phyloP scores from a whole-genome alignment of 2,329 filamentous ascomycete genomes.

The Penicillium sp. region DNA sequence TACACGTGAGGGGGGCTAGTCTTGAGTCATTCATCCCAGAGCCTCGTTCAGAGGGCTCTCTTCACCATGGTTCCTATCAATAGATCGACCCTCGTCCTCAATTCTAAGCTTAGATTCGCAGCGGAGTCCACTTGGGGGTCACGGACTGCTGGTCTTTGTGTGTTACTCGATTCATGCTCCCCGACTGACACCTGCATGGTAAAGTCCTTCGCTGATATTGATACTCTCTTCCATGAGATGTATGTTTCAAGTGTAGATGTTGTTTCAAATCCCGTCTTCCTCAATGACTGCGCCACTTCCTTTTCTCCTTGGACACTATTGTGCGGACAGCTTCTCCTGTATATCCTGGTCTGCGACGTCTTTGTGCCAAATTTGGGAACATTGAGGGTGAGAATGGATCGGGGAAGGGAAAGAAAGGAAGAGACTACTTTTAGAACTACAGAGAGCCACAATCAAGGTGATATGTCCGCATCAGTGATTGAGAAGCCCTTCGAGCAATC shows the following conservation, averaged over 20 bases:
- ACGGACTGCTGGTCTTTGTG: constrained; percentile 7
- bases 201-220: neutral
- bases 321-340: neutral
- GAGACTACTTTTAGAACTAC: too few relatives aligned
- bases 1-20: too few relatives aligned
- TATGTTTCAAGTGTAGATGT: too few relatives aligned
- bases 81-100: too few relatives aligned
- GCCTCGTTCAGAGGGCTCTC: too few relatives aligned
- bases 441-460: neutral
- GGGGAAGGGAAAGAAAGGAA: too few relatives aligned
- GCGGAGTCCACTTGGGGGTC: neutral
- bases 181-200: neutral
- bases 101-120: too few relatives aligned
- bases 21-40: too few relatives aligned
- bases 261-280: constrained; percentile 1
- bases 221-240: too few relatives aligned
- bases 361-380: constrained; percentile 22
- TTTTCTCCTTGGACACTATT: neutral
- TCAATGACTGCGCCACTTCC: constrained; percentile 1
- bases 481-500: too few relatives aligned
- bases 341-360: constrained; percentile 3
- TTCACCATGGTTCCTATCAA: too few relatives aligned
- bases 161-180: neutral
- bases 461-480: too few relatives aligned
- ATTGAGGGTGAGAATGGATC: constrained; percentile 1